phyloP scores from a whole-genome alignment of 768 basidiomycete genomes.

The Leccinum rimulosum region DNA sequence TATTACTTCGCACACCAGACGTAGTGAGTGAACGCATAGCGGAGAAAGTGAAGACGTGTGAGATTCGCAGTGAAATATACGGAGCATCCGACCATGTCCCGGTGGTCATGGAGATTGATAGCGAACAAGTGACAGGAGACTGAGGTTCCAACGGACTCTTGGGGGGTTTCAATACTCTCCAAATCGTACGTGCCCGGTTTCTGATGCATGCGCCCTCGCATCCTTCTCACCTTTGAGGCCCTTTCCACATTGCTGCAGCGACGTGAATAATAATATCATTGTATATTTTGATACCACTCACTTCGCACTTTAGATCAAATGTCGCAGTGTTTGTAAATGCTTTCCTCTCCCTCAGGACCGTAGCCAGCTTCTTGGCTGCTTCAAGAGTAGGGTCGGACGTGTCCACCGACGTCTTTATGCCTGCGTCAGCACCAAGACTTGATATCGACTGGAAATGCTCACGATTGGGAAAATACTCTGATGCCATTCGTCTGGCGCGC shows the following conservation, averaged over 20 bases:
- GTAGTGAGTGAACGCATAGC: constrained; percentile 70
- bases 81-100: constrained; percentile 89
- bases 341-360: constrained; percentile 66
- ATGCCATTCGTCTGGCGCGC: constrained; percentile 85
- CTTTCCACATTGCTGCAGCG: constrained; percentile 65
- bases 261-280: constrained; percentile 6
- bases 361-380: constrained; percentile 71
- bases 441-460: constrained; percentile 17
- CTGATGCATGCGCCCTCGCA: constrained; percentile 81
- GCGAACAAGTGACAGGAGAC: constrained; percentile 31
- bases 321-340: constrained; percentile 91
- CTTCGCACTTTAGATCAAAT: constrained; percentile 88
- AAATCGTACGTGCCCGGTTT: constrained; percentile 83
- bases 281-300: constrained; percentile 31
- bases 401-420: constrained; percentile 26
- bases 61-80: constrained; percentile 81
- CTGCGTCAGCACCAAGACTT: constrained; percentile 24
- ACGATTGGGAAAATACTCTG: constrained; percentile 76
- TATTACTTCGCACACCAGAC: constrained; percentile 41
- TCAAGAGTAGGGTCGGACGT: constrained; percentile 54
- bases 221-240: constrained; percentile 94
- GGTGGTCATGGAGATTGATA: constrained; percentile 70
- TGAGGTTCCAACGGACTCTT: not conserved
- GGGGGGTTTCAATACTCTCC: constrained; percentile 66
- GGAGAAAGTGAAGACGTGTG: constrained; percentile 72